Conservation (phyloP, 2,329 filamentous ascomycete species). For the Onygenales sp. region DNA sequence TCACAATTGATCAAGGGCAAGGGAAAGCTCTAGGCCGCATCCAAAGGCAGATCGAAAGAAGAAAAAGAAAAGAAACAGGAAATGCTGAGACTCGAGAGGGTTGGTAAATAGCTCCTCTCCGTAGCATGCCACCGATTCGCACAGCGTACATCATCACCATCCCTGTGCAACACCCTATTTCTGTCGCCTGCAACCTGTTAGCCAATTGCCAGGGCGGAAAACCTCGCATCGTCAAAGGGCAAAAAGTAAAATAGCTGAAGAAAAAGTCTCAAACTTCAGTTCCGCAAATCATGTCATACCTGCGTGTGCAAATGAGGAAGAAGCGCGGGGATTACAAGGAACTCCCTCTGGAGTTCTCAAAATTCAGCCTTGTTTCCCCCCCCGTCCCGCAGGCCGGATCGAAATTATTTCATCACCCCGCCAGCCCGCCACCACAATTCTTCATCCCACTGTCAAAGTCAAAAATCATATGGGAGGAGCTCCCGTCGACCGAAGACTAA, state of each 20-base stretch:
- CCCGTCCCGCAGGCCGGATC: not conserved
- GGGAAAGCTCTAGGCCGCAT: not conserved
- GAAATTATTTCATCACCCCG: not conserved
- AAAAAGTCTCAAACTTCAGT: constrained; percentile 2
- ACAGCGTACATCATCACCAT: no score
- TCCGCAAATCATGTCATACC: constrained; percentile 3
- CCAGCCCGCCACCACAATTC: not conserved
- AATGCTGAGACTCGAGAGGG: not conserved
- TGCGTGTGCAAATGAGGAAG: not conserved
- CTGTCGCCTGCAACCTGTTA: no score
- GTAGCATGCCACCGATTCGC: no score
- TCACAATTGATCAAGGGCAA: not conserved
- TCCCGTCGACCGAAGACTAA: not conserved
- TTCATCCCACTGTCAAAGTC: no score
- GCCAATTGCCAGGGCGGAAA: not conserved
- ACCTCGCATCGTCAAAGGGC: not conserved
- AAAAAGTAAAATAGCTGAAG: not conserved
- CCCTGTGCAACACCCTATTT: no score
- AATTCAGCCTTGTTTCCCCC: not conserved
- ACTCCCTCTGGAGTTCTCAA: not conserved
- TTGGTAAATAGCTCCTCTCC: not conserved
- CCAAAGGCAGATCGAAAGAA: not conserved
- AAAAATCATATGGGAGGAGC: no score
- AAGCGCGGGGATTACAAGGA: not conserved
- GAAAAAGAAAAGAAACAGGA: constrained; percentile 1